phyloP scores from a whole-genome alignment of 768 basidiomycete species.

The Crassisporium funariophilum region DNA sequence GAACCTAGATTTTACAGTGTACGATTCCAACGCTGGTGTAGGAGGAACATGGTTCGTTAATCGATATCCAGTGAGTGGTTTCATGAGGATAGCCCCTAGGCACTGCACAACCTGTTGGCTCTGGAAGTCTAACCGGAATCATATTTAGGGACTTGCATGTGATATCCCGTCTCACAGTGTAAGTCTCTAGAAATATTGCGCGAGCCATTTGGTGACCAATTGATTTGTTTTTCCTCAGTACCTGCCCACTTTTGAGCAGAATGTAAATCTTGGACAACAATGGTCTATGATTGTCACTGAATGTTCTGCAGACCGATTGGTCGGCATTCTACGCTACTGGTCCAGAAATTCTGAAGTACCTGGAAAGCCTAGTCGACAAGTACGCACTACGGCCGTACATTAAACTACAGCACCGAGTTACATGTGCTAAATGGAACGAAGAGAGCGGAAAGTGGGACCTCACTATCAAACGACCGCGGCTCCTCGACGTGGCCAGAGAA shows the following conservation, averaged over 20 bases:
- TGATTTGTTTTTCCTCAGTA: constrained; percentile 39
- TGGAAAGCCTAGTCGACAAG: constrained; percentile 56
- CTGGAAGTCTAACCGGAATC: not conserved
- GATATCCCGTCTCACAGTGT: constrained; percentile 63
- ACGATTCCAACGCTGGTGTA: constrained; percentile 59
- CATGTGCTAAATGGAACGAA: constrained; percentile 52
- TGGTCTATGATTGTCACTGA: not conserved
- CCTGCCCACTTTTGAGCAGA: constrained; percentile 58
- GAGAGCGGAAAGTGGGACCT: constrained; percentile 57
- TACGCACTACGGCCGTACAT: constrained; percentile 56
- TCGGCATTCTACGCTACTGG: constrained; percentile 62
- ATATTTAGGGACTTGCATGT: constrained; percentile 57
- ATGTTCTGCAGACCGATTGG: constrained; percentile 50
- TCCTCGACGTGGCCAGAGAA: not conserved
- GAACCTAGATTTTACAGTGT: constrained; percentile 57
- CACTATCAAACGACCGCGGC: constrained; percentile 40
- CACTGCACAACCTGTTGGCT: not conserved
- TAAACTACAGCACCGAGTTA: constrained; percentile 56
- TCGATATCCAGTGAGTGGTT: constrained; percentile 48
- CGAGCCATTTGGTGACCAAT: constrained; percentile 1
- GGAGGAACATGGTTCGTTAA: constrained; percentile 67
- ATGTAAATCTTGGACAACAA: constrained; percentile 33
- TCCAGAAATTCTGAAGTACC: constrained; percentile 57
- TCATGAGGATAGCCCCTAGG: constrained; percentile 1
- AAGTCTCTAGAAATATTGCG: constrained; percentile 20